Evolutionary conservation across 208 protist species (phyloP).

Genomic region (Acanthamoeba lenticulata): DNA sequence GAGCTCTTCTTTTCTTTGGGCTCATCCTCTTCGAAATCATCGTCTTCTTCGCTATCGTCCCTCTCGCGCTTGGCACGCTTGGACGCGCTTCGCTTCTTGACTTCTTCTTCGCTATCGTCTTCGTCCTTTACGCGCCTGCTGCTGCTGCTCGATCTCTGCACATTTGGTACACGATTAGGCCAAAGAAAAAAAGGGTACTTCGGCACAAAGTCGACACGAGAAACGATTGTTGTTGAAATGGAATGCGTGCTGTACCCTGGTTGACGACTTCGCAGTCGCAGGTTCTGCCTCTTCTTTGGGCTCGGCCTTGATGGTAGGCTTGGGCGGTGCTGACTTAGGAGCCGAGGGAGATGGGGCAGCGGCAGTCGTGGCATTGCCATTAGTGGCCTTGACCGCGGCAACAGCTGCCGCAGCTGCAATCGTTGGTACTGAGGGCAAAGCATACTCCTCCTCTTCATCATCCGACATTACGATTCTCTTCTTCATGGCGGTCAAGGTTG

Average conservation of each 20-base stretch:
- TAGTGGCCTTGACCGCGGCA: not conserved
- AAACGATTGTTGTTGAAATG: too few relatives aligned
- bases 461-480: slow-evolving; percentile 52
- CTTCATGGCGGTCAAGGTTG: not conserved
- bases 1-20: not conserved
- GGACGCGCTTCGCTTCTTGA: not conserved
- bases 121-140: not conserved
- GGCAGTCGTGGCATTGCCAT: not conserved
- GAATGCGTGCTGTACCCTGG: too few relatives aligned
- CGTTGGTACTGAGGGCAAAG: not conserved
- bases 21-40: slow-evolving; percentile 51
- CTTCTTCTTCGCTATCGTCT: not conserved
- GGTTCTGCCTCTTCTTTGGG: not conserved
- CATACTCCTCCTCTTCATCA: slow-evolving; percentile 40
- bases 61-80: not conserved
- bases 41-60: slow-evolving; percentile 16
- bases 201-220: too few relatives aligned
- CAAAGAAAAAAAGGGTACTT: not conserved
- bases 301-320: not conserved
- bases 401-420: not conserved
- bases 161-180: not conserved
- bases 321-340: not conserved
- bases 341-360: not conserved
- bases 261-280: not conserved
- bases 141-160: not conserved